Percentiles rank a stretch among this genome's conserved stretches.
Evolutionary conservation across 192 early-diverging fungal species (phyloP).

Genomic region (Piromyces finnis): DNA sequence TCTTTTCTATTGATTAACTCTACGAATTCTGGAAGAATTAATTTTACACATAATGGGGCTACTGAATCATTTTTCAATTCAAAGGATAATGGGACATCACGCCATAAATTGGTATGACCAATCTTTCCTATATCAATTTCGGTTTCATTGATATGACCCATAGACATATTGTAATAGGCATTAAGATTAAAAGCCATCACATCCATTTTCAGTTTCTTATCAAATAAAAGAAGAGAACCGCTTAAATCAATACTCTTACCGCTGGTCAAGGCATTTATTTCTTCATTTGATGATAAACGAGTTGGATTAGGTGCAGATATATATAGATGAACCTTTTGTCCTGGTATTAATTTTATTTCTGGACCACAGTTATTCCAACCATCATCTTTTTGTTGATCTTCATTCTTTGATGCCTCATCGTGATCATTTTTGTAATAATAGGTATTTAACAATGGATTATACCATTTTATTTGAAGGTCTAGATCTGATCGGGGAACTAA

Average conservation of each 20-base stretch:
- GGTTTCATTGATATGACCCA: conserved; percentile 23
- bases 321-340: conserved; percentile 18
- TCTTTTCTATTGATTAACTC: conserved; percentile 8
- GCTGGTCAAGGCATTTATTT: conserved; percentile 9
- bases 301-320: conserved; percentile 34
- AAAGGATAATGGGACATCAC: conserved; percentile 34
- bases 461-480: too few relatives aligned
- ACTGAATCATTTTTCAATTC: conserved; percentile 42
- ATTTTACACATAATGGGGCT: conserved; percentile 38
- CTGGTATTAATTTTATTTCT: conserved; percentile 15
- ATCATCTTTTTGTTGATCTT: too few relatives aligned
- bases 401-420: too few relatives aligned
- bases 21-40: conserved; percentile 23
- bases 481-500: neutral
- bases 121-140: conserved; percentile 57
- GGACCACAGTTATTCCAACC: conserved; percentile 10
- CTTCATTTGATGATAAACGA: conserved; percentile 4
- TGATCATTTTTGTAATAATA: too few relatives aligned
- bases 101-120: conserved; percentile 56
- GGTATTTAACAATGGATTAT: too few relatives aligned
- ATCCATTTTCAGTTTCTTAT: conserved; percentile 19
- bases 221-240: conserved; percentile 44
- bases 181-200: conserved; percentile 42
- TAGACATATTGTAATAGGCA: conserved; percentile 38
- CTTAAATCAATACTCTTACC: conserved; percentile 30